Conservation (phyloP, 345 rosid species). For the Mercurialis annua region DNA sequence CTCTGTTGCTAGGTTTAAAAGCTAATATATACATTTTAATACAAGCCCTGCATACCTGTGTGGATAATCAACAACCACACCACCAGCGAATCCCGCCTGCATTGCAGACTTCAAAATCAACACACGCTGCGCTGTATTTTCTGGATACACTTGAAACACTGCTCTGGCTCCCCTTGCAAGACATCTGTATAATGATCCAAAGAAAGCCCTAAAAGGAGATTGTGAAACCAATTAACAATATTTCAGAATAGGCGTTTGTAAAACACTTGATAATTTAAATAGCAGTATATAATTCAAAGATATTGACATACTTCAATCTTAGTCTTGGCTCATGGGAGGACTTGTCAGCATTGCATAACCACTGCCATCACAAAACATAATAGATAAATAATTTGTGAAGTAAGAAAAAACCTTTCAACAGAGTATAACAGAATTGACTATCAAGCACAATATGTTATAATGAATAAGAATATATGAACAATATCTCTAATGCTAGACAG, state of each 20-base stretch:
- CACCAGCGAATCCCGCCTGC: slow-evolving; percentile 92
- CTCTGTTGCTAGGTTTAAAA: neutral
- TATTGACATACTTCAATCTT: slow-evolving; percentile 67
- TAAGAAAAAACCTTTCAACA: neutral
- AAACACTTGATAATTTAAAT: neutral
- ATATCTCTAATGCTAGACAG: neutral
- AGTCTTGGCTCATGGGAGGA: slow-evolving; percentile 86
- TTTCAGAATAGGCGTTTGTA: neutral
- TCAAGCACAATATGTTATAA: neutral
- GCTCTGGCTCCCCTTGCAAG: slow-evolving; percentile 93
- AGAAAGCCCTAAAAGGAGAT: slow-evolving; percentile 60
- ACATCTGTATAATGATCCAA: slow-evolving; percentile 75
- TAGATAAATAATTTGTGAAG: neutral
- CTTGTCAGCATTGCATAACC: slow-evolving; percentile 98
- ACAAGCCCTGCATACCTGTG: slow-evolving; percentile 54
- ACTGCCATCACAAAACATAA: slow-evolving; percentile 40
- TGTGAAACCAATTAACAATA: neutral
- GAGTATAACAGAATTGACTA: neutral
- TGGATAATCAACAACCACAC: slow-evolving; percentile 87
- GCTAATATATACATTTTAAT: neutral
- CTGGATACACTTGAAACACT: slow-evolving; percentile 87
- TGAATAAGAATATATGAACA: neutral
- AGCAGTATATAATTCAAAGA: neutral
- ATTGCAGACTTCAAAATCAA: slow-evolving; percentile 74
- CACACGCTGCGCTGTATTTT: slow-evolving; percentile 74